These are phyloP conservation scores for Tubosaeta brunneosetosa DNA, from an alignment of 768 basidiomycete species.

Conservation along the genomic window DNA sequence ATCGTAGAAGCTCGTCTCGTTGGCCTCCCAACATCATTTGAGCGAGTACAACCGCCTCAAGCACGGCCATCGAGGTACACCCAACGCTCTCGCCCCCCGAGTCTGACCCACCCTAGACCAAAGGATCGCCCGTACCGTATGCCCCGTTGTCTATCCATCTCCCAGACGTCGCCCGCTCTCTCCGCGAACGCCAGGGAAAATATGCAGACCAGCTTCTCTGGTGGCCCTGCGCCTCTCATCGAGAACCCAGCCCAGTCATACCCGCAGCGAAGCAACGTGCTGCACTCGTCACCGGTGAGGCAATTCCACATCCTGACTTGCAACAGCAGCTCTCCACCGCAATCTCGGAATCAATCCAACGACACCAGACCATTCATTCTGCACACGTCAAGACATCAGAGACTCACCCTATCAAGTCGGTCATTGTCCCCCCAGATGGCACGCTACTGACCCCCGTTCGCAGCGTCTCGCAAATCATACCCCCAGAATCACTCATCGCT, in stretches of 20 bases:
- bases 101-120: neutral
- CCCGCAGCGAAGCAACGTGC: conserved; percentile 23
- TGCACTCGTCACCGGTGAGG: conserved; percentile 16
- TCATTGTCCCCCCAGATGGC: conserved; percentile 2
- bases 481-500: conserved; percentile 42
- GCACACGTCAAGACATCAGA: conserved; percentile 61
- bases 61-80: conserved; percentile 46
- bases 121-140: conserved; percentile 57
- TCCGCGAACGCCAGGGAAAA: conserved; percentile 48
- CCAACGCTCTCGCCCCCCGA: neutral
- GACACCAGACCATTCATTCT: neutral
- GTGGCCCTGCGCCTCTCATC: conserved; percentile 39
- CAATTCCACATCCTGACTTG: conserved; percentile 27
- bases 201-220: conserved; percentile 39
- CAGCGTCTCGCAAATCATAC: conserved; percentile 56
- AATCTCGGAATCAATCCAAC: conserved; percentile 41
- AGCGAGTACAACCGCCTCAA: conserved; percentile 70
- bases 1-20: conserved; percentile 39
- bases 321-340: conserved; percentile 51
- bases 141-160: conserved; percentile 58
- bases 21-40: conserved; percentile 72
- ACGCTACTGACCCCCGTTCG: conserved; percentile 1
- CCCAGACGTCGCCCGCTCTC: conserved; percentile 52
- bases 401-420: conserved; percentile 81
- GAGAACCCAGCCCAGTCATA: conserved; percentile 10